Evolutionary conservation across 1,284 basidiomycete genomes (phyloP).

Genomic region (Trametes sp.): DNA sequence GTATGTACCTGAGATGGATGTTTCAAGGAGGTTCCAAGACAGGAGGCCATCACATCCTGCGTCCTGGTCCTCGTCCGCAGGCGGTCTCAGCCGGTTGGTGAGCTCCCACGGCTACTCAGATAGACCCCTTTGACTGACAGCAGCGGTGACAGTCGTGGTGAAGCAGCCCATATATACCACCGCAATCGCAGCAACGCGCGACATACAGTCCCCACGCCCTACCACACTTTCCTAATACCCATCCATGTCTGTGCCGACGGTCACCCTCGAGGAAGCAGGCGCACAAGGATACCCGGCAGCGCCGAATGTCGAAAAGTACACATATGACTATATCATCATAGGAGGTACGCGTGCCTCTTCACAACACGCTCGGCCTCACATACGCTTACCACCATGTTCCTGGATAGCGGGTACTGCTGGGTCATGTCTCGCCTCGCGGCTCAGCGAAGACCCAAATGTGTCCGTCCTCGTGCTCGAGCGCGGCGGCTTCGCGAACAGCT

Average conservation of each 20-base stretch:
- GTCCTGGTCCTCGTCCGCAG: neutral
- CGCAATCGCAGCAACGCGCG: neutral
- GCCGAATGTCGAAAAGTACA: neutral
- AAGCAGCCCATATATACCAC: neutral
- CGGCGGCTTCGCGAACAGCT: constrained; percentile 43
- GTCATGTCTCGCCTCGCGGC: constrained; percentile 45
- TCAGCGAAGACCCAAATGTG: constrained; percentile 37
- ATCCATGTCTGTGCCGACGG: neutral
- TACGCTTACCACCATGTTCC: no score
- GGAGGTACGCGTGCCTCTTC: constrained; percentile 26
- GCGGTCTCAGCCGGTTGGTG: neutral
- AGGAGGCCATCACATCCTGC: neutral
- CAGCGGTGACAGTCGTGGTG: neutral
- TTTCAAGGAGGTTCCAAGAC: no score
- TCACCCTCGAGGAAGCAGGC: constrained; percentile 17
- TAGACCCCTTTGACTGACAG: no score
- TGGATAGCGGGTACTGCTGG: constrained; percentile 44
- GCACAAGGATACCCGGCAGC: neutral
- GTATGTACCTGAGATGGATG: no score
- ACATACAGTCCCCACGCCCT: no score
- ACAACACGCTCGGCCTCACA: no score
- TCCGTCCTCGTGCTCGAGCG: constrained; percentile 45
- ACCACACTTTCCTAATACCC: no score
- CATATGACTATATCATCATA: constrained; percentile 37
- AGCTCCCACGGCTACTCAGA: no score